phyloP scores from a whole-genome alignment of 2,329 filamentous ascomycete species.

The Sporothrix pseudoabietina region DNA sequence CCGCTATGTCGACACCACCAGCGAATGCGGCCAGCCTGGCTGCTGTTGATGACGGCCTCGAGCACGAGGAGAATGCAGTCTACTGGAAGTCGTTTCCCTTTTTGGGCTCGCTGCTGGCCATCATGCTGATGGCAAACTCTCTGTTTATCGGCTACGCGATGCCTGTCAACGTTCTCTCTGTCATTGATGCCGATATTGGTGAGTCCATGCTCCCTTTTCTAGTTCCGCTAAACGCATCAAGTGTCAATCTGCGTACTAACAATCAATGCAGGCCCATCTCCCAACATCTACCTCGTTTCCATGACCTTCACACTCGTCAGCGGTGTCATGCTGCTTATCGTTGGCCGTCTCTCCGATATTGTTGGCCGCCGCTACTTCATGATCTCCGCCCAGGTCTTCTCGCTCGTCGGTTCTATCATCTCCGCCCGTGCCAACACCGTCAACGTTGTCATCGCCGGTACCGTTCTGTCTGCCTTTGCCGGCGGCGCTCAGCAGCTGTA shows the following conservation, averaged over 20 bases:
- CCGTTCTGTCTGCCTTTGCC: conserved; percentile 43
- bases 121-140: conserved; percentile 24
- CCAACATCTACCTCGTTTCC: conserved; percentile 29
- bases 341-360: conserved; percentile 43
- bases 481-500: conserved; percentile 46
- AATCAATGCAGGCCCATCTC: conserved; percentile 5
- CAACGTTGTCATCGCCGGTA: conserved; percentile 43
- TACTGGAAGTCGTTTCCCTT: conserved; percentile 28
- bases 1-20: background rate
- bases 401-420: conserved; percentile 43
- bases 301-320: conserved; percentile 25
- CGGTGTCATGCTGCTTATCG: conserved; percentile 41
- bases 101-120: conserved; percentile 17
- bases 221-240: too few relatives aligned
- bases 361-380: conserved; percentile 47
- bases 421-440: conserved; percentile 42
- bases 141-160: conserved; percentile 27
- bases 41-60: background rate
- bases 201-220: background rate
- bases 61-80: background rate
- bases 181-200: conserved; percentile 29
- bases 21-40: background rate
- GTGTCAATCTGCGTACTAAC: background rate
- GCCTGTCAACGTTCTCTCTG: conserved; percentile 22
- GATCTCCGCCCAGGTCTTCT: conserved; percentile 40